Percentiles rank a stretch among this genome's conserved stretches.
Evolutionary conservation across 2,329 filamentous ascomycete genomes (phyloP).

Genomic region (Ceratocystis papillata): DNA sequence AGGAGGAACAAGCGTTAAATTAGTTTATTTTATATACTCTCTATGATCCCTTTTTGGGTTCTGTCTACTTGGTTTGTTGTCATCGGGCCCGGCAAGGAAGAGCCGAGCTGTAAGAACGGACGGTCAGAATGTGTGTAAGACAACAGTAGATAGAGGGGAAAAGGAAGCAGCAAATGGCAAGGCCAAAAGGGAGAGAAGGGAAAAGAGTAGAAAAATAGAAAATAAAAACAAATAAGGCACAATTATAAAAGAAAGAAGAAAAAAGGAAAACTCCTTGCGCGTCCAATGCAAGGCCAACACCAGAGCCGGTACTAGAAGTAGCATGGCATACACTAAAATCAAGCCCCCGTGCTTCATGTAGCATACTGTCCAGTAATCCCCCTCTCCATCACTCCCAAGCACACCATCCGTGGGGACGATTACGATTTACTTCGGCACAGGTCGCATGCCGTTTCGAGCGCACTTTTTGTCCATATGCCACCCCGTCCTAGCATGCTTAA

Average conservation of each 20-base stretch:
- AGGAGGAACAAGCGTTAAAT: not conserved
- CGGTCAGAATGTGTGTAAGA: not conserved
- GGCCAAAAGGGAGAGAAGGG: not conserved
- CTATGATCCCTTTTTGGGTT: not conserved
- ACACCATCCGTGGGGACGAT: conserved; percentile 17
- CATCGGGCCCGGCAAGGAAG: conserved; percentile 7
- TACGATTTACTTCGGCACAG: conserved; percentile 8
- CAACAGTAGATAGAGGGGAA: not conserved
- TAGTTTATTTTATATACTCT: not conserved
- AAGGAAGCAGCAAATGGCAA: not conserved
- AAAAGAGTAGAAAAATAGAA: not conserved
- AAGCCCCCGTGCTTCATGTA: no score
- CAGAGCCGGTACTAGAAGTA: no score
- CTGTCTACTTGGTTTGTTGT: not conserved
- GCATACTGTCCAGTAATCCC: not conserved
- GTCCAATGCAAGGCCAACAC: no score
- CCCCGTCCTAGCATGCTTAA: not conserved
- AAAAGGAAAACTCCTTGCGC: no score
- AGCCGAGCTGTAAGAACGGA: not conserved
- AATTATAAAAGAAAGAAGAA: not conserved
- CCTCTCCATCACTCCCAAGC: not conserved
- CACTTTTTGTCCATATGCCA: not conserved
- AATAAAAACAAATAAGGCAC: not conserved
- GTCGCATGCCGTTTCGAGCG: conserved; percentile 12
- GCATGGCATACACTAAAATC: no score